phyloP scores from a whole-genome alignment of 2,329 filamentous ascomycete species.

The Zasmidium cellare region DNA sequence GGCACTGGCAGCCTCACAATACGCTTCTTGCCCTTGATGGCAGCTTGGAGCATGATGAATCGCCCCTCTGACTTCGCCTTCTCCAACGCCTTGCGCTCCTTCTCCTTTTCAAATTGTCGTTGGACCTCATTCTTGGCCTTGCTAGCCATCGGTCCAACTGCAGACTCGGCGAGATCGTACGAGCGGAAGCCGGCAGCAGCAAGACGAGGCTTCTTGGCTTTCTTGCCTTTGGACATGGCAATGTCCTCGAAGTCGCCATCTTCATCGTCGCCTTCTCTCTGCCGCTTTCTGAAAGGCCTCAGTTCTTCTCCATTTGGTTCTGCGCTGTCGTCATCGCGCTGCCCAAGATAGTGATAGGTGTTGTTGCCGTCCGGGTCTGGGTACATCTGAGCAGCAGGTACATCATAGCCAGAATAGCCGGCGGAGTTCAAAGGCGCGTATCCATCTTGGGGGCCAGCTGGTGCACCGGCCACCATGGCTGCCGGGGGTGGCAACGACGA shows the following conservation, averaged over 20 bases:
- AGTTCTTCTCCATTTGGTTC: slow-evolving; percentile 22
- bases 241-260: slow-evolving; percentile 36
- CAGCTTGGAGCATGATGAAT: slow-evolving; percentile 47
- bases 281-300: slow-evolving; percentile 30
- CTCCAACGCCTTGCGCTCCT: slow-evolving; percentile 42
- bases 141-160: slow-evolving; percentile 21
- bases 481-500: slow-evolving; percentile 29
- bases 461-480: slow-evolving; percentile 31
- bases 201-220: slow-evolving; percentile 35
- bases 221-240: slow-evolving; percentile 37
- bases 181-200: slow-evolving; percentile 34
- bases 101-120: slow-evolving; percentile 49
- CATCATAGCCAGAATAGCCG: slow-evolving; percentile 30
- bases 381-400: slow-evolving; percentile 33
- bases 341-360: slow-evolving; percentile 29
- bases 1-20: slow-evolving; percentile 43
- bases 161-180: slow-evolving; percentile 31
- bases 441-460: slow-evolving; percentile 28
- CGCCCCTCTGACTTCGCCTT: slow-evolving; percentile 45
- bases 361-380: slow-evolving; percentile 25
- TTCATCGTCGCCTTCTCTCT: slow-evolving; percentile 19
- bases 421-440: slow-evolving; percentile 32
- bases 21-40: slow-evolving; percentile 46
- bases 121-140: slow-evolving; percentile 45
- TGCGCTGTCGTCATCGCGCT: slow-evolving; percentile 33